Conservation (phyloP, 2,329 filamentous ascomycete genomes). For the Capronia americana region DNA sequence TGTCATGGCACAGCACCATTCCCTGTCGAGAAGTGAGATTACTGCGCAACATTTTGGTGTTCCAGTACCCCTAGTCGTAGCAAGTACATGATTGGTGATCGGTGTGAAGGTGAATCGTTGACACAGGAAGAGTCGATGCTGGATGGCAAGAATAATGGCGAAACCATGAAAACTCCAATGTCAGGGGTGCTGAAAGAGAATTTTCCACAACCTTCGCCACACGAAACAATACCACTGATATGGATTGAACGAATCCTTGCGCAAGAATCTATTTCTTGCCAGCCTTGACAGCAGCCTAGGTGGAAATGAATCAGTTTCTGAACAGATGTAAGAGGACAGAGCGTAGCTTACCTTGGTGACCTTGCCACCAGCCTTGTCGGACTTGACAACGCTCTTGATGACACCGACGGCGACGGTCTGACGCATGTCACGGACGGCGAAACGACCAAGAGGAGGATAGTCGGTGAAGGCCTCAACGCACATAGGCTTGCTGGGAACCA, state of each 20-base stretch:
- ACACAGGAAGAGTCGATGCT: slow-evolving; percentile 19
- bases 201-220: slow-evolving; percentile 27
- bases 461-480: slow-evolving; percentile 99
- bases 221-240: slow-evolving; percentile 24
- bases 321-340: not conserved
- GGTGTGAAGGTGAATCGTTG: slow-evolving; percentile 12
- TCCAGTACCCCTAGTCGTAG: slow-evolving; percentile 19
- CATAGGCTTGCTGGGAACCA: slow-evolving; percentile 99
- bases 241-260: slow-evolving; percentile 23
- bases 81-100: slow-evolving; percentile 21
- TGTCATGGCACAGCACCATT: slow-evolving; percentile 17
- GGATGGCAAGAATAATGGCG: slow-evolving; percentile 21
- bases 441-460: slow-evolving; percentile 99
- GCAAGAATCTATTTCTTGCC: slow-evolving; percentile 37
- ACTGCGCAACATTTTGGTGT: slow-evolving; percentile 19
- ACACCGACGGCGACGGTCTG: slow-evolving; percentile 64
- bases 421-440: slow-evolving; percentile 98
- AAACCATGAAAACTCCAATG: slow-evolving; percentile 26
- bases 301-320: not conserved
- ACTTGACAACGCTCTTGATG: slow-evolving; percentile 62
- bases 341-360: slow-evolving; percentile 48
- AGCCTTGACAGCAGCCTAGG: slow-evolving; percentile 35
- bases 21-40: slow-evolving; percentile 5
- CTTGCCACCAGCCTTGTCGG: slow-evolving; percentile 65
- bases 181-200: slow-evolving; percentile 25